Evolutionary conservation across 805 yeast species (phyloP), one percentile per base, ranked within the genome.

Genomic region (Candida silvicultrix): DNA sequence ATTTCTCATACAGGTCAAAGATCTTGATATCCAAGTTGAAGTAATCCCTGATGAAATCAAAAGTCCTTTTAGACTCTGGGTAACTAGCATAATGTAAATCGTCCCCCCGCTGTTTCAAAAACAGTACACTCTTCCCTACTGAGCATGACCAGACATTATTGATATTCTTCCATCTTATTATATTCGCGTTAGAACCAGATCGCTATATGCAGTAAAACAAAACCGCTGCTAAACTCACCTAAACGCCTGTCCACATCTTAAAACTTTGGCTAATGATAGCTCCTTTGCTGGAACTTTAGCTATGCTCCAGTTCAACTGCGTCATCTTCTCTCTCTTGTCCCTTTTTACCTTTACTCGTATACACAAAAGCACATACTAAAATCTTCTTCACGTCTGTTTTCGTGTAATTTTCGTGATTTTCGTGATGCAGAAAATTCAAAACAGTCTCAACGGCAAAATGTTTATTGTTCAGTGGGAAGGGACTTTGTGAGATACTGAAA

Each of bases 241-340:
- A 57, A 88, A 88, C 0, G 95, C 81, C 66, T 88, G 96, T 1
- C 96, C 96, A 58, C 95, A 85, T 38, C 94, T 68, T 25, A 88
- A 68, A 0, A 88, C 90, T 36, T 78, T 77, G 4, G 80, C 63
- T 4, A 88, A 63, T n/a, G 74, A 64, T 1, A 86, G 67, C 52
- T 87, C 94, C 41, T 64, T 39, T 5, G 37, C 38, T 1, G 60
- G 48, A 1, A 57, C 49, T 15, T 39, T 40, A 12, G 57, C 11
- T 1, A 44, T 41, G 19, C 44, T 49, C 64, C 64, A 59, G 1
- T 50, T 37, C 6, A 58, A 47, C 14, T 43, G 32, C 31, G 36
- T 18, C 25, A 40, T 37, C 25, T n/a, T 34, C 35, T n/a, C 35
- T n/a, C 3, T 32, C 36, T 32, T 7, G 18, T 16, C 10, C 28